Percentiles rank a stretch among this genome's conserved stretches.
phyloP scores from a whole-genome alignment of 2,329 filamentous ascomycete species.

The Cladophialophora psammophila region DNA sequence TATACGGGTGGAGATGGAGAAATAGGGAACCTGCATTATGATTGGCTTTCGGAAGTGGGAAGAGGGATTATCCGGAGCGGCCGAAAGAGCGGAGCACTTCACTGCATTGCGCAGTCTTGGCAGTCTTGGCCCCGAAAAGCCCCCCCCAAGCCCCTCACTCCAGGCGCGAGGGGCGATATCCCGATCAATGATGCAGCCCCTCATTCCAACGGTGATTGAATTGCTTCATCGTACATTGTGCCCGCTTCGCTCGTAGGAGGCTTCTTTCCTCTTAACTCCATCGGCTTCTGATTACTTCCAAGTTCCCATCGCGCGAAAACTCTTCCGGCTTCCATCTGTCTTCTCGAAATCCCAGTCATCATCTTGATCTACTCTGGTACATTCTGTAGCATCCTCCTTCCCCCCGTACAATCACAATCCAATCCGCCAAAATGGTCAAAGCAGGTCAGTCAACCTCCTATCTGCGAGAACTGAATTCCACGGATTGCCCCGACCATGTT shows the following conservation, averaged over 20 bases:
- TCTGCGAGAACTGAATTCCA: not conserved
- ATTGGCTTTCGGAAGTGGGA: not conserved
- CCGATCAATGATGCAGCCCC: constrained; percentile 4
- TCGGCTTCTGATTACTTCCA: constrained; percentile 26
- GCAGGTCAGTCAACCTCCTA: constrained; percentile 72
- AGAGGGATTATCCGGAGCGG: constrained; percentile 4
- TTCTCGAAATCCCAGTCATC: constrained; percentile 4
- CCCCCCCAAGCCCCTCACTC: constrained; percentile 12
- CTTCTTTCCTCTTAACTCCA: constrained; percentile 22
- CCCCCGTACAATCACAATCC: constrained; percentile 8
- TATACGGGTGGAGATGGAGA: not conserved
- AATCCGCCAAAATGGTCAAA: constrained; percentile 93
- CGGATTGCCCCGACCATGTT: not conserved
- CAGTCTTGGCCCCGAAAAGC: not conserved
- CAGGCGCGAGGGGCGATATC: constrained; percentile 3
- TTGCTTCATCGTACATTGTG: constrained; percentile 24
- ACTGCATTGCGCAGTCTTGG: not conserved
- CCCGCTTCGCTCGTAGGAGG: not conserved
- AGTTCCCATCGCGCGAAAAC: constrained; percentile 3
- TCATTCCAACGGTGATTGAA: constrained; percentile 11
- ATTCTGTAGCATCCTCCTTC: constrained; percentile 10
- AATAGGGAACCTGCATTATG: not conserved
- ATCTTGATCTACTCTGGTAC: constrained; percentile 2
- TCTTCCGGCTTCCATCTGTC: constrained; percentile 29
- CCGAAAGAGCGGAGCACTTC: constrained; percentile 5